A percentile compares a stretch with the other conserved stretches of the same genome.
phyloP scores from a whole-genome alignment of 129 eudicot species.

The Calendula officinalis region DNA sequence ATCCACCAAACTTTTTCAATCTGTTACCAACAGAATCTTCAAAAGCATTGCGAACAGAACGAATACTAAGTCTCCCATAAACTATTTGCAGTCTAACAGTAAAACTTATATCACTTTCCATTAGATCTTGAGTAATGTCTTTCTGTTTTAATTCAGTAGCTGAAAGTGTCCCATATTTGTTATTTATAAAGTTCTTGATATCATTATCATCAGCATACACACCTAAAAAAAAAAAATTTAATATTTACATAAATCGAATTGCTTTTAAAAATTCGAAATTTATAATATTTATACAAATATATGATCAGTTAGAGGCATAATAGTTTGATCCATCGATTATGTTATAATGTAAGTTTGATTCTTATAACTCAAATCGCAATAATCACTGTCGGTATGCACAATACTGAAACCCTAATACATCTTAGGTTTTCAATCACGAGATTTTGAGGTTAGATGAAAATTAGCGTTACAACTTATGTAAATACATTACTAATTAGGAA shows the following conservation, averaged over 20 bases:
- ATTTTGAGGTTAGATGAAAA: neutral
- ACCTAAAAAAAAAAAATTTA: conserved; percentile 38
- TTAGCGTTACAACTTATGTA: conserved; percentile 2
- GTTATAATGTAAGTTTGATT: too few relatives aligned
- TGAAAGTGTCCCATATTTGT: conserved; percentile 65
- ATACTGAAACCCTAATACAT: too few relatives aligned
- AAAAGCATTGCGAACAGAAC: conserved; percentile 88
- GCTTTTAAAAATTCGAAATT: conserved; percentile 8
- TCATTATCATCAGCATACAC: conserved; percentile 82
- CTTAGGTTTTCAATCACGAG: neutral
- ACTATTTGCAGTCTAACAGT: conserved; percentile 94
- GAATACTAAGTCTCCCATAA: conserved; percentile 80
- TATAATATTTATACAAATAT: neutral
- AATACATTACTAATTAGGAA: neutral
- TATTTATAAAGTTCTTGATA: conserved; percentile 52
- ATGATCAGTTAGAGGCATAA: neutral
- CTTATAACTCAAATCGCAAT: too few relatives aligned
- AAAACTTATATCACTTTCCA: conserved; percentile 71
- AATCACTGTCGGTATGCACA: too few relatives aligned
- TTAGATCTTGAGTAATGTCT: conserved; percentile 55
- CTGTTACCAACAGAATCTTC: conserved; percentile 90
- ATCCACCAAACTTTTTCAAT: conserved; percentile 77
- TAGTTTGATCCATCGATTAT: too few relatives aligned
- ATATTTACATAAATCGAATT: neutral
- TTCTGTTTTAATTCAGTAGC: conserved; percentile 52